phyloP scores from a whole-genome alignment of 345 rosid species.

The Sonneratia caseolaris region DNA sequence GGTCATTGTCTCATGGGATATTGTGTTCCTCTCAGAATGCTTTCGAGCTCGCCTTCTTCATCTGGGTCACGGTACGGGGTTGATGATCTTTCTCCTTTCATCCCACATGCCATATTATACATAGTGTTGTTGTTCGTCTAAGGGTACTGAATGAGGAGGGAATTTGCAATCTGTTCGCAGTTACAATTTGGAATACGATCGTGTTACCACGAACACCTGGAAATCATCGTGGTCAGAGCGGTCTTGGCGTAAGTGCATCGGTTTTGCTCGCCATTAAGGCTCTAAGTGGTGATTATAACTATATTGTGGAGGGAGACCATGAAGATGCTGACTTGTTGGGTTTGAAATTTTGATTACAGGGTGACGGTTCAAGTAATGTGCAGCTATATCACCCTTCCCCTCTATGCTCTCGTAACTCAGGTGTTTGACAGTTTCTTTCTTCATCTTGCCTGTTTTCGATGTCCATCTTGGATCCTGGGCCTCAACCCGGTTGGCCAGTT shows the following conservation, averaged over 20 bases:
- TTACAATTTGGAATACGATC: constrained; percentile 37
- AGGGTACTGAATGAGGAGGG: too few species aligned
- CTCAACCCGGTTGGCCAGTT: not conserved
- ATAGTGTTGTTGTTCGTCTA: too few species aligned
- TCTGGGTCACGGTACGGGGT: constrained; percentile 56
- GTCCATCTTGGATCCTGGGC: not conserved
- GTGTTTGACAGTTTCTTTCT: constrained; percentile 5
- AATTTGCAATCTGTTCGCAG: constrained; percentile 15
- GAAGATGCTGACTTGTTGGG: not conserved
- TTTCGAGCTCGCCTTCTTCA: constrained; percentile 58
- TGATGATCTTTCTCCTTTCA: too few species aligned
- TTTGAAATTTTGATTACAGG: constrained; percentile 19
- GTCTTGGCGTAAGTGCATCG: constrained; percentile 52
- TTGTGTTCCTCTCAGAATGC: constrained; percentile 43
- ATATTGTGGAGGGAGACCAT: not conserved
- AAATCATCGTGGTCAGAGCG: constrained; percentile 32
- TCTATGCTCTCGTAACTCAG: constrained; percentile 76
- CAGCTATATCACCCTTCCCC: constrained; percentile 78
- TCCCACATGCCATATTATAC: too few species aligned
- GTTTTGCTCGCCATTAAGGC: not conserved
- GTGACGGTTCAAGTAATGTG: constrained; percentile 50
- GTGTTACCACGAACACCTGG: constrained; percentile 46
- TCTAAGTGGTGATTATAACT: not conserved
- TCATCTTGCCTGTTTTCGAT: not conserved
- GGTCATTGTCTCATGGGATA: not conserved